A percentile compares a stretch with the other conserved stretches of the same genome.
phyloP scores from a whole-genome alignment of 139 green algal genomes.

The Coccomyxa sp. region DNA sequence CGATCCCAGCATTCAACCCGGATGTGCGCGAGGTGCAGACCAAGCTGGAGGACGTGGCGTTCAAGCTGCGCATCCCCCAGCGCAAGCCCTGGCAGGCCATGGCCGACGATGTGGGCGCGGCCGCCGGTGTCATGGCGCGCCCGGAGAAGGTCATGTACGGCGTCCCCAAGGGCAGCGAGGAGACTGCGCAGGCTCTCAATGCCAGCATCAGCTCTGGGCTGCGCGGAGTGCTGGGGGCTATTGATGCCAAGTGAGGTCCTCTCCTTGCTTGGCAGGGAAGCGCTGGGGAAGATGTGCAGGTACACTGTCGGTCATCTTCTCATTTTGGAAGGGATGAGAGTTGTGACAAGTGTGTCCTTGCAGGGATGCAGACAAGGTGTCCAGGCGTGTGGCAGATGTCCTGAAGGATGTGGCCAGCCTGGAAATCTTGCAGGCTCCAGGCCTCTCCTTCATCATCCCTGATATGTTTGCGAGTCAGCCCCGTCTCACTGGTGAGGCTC shows the following conservation, averaged over 20 bases:
- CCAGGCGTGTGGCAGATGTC: constrained; percentile 30
- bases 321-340: too few relatives aligned
- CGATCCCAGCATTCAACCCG: constrained; percentile 76
- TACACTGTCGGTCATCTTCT: too few relatives aligned
- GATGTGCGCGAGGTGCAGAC: constrained; percentile 54
- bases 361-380: constrained; percentile 36
- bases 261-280: too few relatives aligned
- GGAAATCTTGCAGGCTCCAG: constrained; percentile 76
- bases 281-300: too few relatives aligned
- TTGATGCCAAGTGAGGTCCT: constrained; percentile 15
- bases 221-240: constrained; percentile 15
- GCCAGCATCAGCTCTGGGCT: constrained; percentile 23
- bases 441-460: constrained; percentile 56
- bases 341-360: neutral
- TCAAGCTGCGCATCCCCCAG: constrained; percentile 81
- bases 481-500: constrained; percentile 38
- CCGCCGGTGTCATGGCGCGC: constrained; percentile 19
- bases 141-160: constrained; percentile 36
- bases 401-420: constrained; percentile 58
- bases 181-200: constrained; percentile 13
- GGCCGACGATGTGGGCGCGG: constrained; percentile 34
- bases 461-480: constrained; percentile 42
- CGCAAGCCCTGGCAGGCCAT: constrained; percentile 77
- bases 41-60: constrained; percentile 52
- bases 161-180: constrained; percentile 17